These are phyloP conservation scores for Venturia oleaginea DNA, from an alignment of 2,329 filamentous ascomycete genomes.

Conservation along the genomic window DNA sequence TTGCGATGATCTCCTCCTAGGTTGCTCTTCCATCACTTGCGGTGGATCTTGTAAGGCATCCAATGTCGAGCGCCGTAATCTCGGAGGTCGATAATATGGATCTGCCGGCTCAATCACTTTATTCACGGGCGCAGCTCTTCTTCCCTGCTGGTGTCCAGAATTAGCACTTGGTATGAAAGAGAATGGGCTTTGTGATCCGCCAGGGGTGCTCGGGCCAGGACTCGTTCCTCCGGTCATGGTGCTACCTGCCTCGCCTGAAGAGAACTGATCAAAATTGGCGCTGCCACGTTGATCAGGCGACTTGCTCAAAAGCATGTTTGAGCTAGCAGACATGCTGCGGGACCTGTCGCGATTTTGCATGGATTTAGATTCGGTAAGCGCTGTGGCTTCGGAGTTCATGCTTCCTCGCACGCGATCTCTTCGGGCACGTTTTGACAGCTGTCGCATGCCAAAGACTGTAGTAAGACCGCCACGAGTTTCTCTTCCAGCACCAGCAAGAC, in stretches of 20 bases:
- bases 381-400: slow-evolving; percentile 23
- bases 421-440: slow-evolving; percentile 48
- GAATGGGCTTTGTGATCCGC: slow-evolving; percentile 59
- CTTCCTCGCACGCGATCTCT: slow-evolving; percentile 1
- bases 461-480: slow-evolving; percentile 71
- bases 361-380: slow-evolving; percentile 9
- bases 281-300: slow-evolving; percentile 37
- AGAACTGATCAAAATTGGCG: slow-evolving; percentile 44
- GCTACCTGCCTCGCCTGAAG: slow-evolving; percentile 27
- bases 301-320: slow-evolving; percentile 48
- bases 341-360: slow-evolving; percentile 21
- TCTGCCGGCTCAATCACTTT: slow-evolving; percentile 42
- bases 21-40: slow-evolving; percentile 5
- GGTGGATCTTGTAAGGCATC: slow-evolving; percentile 26
- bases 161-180: slow-evolving; percentile 56
- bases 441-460: slow-evolving; percentile 81
- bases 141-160: slow-evolving; percentile 22
- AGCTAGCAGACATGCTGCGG: slow-evolving; percentile 53
- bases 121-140: slow-evolving; percentile 26
- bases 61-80: slow-evolving; percentile 58
- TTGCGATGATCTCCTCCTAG: neutral
- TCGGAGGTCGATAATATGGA: slow-evolving; percentile 81
- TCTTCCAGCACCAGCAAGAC: slow-evolving; percentile 72
- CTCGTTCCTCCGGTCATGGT: slow-evolving; percentile 50
- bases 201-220: slow-evolving; percentile 61